Percentiles rank a stretch among this genome's conserved stretches.
Evolutionary conservation across 2,329 filamentous ascomycete species (phyloP).

Genomic region (Aciculosporium take): DNA sequence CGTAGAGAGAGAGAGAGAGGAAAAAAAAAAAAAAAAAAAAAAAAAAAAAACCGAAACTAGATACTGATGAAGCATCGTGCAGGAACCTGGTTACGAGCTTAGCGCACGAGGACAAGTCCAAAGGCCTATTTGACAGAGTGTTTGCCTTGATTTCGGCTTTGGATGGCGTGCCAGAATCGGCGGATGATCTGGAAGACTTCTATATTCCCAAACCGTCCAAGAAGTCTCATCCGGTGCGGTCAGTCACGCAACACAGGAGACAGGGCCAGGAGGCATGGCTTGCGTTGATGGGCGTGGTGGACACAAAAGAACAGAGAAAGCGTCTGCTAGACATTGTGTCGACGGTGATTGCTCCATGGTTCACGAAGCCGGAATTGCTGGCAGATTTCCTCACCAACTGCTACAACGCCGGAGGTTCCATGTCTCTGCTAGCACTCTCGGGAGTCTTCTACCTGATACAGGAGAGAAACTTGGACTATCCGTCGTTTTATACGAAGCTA

Average conservation of each 20-base stretch:
- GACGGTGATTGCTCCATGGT: conserved; percentile 74
- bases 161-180: conserved; percentile 54
- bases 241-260: conserved; percentile 57
- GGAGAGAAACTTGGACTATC: conserved; percentile 89
- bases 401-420: conserved; percentile 75
- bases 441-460: conserved; percentile 92
- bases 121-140: conserved; percentile 36
- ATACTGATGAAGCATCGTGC: conserved; percentile 1
- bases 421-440: conserved; percentile 74
- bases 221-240: conserved; percentile 51
- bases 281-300: conserved; percentile 51
- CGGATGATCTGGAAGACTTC: conserved; percentile 53
- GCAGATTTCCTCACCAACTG: conserved; percentile 96
- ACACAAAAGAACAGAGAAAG: conserved; percentile 65
- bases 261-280: conserved; percentile 81
- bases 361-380: conserved; percentile 71
- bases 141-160: conserved; percentile 52
- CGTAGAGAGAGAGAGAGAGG: conserved; percentile 30
- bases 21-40: conserved; percentile 12
- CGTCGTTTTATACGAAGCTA: conserved; percentile 82
- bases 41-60: not conserved
- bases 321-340: conserved; percentile 61
- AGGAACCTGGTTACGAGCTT: conserved; percentile 16
- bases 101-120: conserved; percentile 7
- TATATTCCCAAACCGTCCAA: conserved; percentile 52